Conservation (phyloP, 139 green algal genomes). For the Trebouxia sp. region DNA sequence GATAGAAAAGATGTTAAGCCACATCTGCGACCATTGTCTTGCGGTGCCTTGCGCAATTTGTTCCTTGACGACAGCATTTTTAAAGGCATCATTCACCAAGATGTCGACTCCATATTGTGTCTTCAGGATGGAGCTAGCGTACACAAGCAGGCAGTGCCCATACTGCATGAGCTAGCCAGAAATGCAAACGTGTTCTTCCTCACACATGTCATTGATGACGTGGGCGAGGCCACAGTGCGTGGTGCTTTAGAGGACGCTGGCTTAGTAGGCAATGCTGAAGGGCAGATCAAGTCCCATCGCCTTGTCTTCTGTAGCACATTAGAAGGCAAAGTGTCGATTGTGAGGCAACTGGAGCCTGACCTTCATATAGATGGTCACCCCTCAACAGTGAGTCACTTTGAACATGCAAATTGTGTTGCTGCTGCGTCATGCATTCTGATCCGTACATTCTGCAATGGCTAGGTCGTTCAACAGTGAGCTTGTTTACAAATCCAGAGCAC, state of each 20-base stretch:
- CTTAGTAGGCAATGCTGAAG: background rate
- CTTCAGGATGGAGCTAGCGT: slow-evolving; percentile 60
- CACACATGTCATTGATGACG: slow-evolving; percentile 62
- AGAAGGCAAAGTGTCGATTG: slow-evolving; percentile 78
- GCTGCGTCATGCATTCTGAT: background rate
- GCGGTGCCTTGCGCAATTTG: too few species aligned
- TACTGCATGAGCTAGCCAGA: slow-evolving; percentile 51
- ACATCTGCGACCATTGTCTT: background rate
- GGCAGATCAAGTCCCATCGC: slow-evolving; percentile 25
- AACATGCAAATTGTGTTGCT: too few species aligned
- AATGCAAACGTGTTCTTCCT: slow-evolving; percentile 45
- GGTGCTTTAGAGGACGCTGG: slow-evolving; percentile 32
- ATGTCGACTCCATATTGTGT: too few species aligned
- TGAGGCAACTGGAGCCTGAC: slow-evolving; percentile 81
- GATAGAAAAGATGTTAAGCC: background rate
- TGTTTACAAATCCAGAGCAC: background rate
- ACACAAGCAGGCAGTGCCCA: slow-evolving; percentile 40
- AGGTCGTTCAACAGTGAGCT: background rate
- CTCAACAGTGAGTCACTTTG: slow-evolving; percentile 52
- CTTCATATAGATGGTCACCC: slow-evolving; percentile 75
- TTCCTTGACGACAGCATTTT: too few species aligned
- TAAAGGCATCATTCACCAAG: too few species aligned
- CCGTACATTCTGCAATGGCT: background rate
- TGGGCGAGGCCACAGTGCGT: slow-evolving; percentile 53
- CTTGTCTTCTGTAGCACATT: slow-evolving; percentile 79